Percentiles rank a stretch among this genome's conserved stretches.
phyloP scores from a whole-genome alignment of 768 basidiomycete genomes.

The Obba rivulosa region DNA sequence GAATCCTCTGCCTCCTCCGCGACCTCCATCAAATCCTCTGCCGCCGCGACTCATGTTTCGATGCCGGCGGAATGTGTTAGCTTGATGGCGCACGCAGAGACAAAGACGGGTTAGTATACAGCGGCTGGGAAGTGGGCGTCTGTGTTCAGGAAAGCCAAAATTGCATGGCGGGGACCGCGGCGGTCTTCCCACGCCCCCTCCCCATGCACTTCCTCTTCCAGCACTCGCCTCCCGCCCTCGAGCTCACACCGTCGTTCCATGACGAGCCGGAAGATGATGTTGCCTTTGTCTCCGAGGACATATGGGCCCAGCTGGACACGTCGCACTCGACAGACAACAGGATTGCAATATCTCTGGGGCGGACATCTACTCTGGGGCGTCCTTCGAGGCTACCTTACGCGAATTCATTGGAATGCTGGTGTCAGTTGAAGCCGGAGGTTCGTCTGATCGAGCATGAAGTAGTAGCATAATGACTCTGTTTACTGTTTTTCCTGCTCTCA shows the following conservation, averaged over 20 bases:
- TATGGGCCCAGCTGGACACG: constrained; percentile 8
- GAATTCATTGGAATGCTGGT: constrained; percentile 29
- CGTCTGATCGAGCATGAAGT: constrained; percentile 20
- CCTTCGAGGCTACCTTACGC: constrained; percentile 6
- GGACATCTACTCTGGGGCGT: not conserved
- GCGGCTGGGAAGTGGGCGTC: not conserved
- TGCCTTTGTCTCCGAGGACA: constrained; percentile 6
- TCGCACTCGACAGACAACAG: not conserved
- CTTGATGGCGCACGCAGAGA: not conserved
- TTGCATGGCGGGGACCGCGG: not conserved
- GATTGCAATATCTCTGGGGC: constrained; percentile 13
- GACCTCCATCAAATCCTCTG: constrained; percentile 38
- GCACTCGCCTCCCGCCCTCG: constrained; percentile 9
- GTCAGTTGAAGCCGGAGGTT: constrained; percentile 33
- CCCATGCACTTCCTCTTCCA: constrained; percentile 18
- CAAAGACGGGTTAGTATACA: too few relatives aligned
- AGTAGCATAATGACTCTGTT: not conserved
- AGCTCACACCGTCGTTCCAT: constrained; percentile 4
- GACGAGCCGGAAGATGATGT: constrained; percentile 2
- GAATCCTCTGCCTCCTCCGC: constrained; percentile 38
- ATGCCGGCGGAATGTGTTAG: too few relatives aligned
- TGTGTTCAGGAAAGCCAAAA: not conserved
- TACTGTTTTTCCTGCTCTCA: not conserved
- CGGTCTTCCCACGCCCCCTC: constrained; percentile 5
- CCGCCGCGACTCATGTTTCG: constrained; percentile 47